A percentile compares a stretch with the other conserved stretches of the same genome.
These are phyloP conservation scores for Trichoderma citrinoviride DNA, from an alignment of 2,329 filamentous ascomycete species.

Conservation along the genomic window DNA sequence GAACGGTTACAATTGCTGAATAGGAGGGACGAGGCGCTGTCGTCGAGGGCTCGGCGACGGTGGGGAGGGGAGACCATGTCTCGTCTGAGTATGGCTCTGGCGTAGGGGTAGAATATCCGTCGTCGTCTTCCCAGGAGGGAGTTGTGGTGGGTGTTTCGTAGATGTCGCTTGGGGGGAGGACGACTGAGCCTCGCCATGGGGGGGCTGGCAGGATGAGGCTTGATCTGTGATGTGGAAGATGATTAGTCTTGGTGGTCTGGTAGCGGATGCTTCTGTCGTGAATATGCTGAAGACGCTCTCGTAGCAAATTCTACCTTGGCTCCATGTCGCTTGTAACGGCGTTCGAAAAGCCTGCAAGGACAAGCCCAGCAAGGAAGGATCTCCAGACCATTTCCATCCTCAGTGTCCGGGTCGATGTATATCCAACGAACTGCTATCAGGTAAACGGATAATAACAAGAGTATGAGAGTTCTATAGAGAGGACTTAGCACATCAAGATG, in stretches of 20 bases:
- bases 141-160: background rate
- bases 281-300: background rate
- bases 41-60: background rate
- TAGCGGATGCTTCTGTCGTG: background rate
- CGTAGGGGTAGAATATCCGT: background rate
- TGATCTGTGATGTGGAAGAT: background rate
- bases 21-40: background rate
- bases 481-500: background rate
- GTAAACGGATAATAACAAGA: too few species aligned
- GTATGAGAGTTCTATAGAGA: background rate
- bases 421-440: background rate
- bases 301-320: background rate
- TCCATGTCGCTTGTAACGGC: background rate
- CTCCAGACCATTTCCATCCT: background rate
- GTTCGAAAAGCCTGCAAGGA: background rate
- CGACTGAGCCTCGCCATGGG: background rate
- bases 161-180: background rate
- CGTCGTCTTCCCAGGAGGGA: background rate
- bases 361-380: slow-evolving; percentile 5
- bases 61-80: background rate
- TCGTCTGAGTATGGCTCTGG: background rate
- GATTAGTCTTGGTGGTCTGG: background rate
- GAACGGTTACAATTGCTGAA: background rate
- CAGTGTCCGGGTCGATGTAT: background rate
- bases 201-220: background rate